Evolutionary conservation across 441 rosid species (phyloP).

Genomic region (Jatropha multifida): DNA sequence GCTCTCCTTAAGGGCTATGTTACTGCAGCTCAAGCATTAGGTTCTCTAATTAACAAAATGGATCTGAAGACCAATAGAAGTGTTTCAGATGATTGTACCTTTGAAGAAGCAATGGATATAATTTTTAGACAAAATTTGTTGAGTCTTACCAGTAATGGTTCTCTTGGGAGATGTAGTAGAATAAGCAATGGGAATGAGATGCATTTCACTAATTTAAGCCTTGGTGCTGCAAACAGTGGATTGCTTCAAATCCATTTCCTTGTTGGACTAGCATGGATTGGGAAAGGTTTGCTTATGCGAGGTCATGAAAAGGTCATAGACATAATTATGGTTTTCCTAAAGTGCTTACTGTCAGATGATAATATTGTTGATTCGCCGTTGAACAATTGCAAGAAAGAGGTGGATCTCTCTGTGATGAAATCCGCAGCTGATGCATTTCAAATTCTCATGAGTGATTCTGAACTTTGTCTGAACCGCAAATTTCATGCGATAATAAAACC

Average conservation of each 20-base stretch:
- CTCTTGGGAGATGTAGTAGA: slow-evolving; percentile 32
- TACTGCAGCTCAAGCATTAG: slow-evolving; percentile 81
- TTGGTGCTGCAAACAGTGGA: slow-evolving; percentile 34
- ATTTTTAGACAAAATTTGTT: slow-evolving; percentile 41
- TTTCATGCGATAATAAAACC: slow-evolving; percentile 78
- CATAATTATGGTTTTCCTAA: slow-evolving; percentile 51
- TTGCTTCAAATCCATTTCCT: slow-evolving; percentile 55
- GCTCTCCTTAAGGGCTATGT: slow-evolving; percentile 55
- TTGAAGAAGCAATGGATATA: slow-evolving; percentile 69
- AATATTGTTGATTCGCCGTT: slow-evolving; percentile 22
- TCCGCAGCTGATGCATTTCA: slow-evolving; percentile 83
- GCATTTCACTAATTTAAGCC: slow-evolving; percentile 35
- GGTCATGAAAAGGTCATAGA: slow-evolving; percentile 80
- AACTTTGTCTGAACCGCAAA: slow-evolving; percentile 60
- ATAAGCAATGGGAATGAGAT: slow-evolving; percentile 34
- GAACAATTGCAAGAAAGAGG: slow-evolving; percentile 30
- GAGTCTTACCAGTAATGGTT: slow-evolving; percentile 19
- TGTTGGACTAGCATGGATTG: slow-evolving; percentile 86
- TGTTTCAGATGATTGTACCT: slow-evolving; percentile 38
- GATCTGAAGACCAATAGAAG: slow-evolving; percentile 33
- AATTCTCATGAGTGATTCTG: slow-evolving; percentile 76
- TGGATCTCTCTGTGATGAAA: slow-evolving; percentile 46
- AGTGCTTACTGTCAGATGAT: slow-evolving; percentile 52
- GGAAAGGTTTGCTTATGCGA: slow-evolving; percentile 88
- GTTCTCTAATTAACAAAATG: slow-evolving; percentile 80